phyloP scores from a whole-genome alignment of 352 stramenopile species.

The Phytopythium helicoides region DNA sequence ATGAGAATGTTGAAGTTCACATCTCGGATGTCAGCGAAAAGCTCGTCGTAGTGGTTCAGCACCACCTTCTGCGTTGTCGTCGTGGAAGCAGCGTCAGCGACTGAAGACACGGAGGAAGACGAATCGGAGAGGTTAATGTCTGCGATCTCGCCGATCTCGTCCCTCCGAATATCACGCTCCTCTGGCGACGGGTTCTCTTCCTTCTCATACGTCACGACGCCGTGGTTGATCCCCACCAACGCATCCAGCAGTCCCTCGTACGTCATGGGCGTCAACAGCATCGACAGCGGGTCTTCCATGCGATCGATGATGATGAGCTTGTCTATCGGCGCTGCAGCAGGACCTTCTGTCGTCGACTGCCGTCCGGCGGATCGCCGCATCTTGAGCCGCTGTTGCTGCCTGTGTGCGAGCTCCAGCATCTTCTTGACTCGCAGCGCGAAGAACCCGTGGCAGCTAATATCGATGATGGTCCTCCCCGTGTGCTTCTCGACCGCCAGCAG shows the following conservation, averaged over 20 bases:
- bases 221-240: conserved; percentile 69
- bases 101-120: conserved; percentile 1
- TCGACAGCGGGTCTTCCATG: conserved; percentile 77
- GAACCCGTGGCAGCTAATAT: conserved; percentile 48
- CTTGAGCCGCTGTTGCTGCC: conserved; percentile 30
- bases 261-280: conserved; percentile 82
- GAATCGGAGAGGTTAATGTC: neutral
- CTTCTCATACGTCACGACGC: conserved; percentile 61
- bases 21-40: conserved; percentile 72
- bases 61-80: conserved; percentile 45
- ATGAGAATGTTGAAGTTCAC: conserved; percentile 78
- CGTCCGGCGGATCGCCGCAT: conserved; percentile 11
- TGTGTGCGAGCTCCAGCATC: conserved; percentile 59
- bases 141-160: conserved; percentile 2
- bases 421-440: conserved; percentile 55
- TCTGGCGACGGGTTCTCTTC: conserved; percentile 24
- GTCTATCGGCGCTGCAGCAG: conserved; percentile 25
- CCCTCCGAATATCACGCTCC: conserved; percentile 9
- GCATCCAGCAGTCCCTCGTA: conserved; percentile 81
- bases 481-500: conserved; percentile 55
- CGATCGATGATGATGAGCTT: conserved; percentile 71
- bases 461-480: conserved; percentile 24
- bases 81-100: conserved; percentile 1
- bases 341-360: neutral
- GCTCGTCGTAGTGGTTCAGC: conserved; percentile 64